phyloP scores from a whole-genome alignment of 148 eudicot genomes.

The Linanthus parryae region DNA sequence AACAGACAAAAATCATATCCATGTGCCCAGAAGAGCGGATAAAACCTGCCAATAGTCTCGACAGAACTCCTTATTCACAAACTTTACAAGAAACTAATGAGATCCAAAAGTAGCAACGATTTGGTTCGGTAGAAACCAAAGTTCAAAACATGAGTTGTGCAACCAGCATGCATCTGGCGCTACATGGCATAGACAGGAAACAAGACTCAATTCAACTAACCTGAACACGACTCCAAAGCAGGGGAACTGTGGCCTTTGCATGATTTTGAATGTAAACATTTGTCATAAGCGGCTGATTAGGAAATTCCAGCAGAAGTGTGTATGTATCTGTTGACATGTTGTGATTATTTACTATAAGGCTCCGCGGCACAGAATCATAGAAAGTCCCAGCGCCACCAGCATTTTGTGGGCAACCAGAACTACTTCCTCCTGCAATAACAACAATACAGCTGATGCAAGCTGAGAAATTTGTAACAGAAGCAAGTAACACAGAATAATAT shows the following conservation, averaged over 20 bases:
- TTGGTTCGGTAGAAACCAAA: too few species aligned
- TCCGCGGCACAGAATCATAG: conserved; percentile 85
- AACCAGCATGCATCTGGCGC: neutral
- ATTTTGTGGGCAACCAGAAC: conserved; percentile 80
- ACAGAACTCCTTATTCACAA: too few species aligned
- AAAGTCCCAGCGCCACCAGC: conserved; percentile 98
- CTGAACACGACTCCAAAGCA: conserved; percentile 98
- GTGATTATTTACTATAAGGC: conserved; percentile 77
- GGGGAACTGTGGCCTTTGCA: conserved; percentile 84
- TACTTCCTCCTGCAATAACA: conserved; percentile 75
- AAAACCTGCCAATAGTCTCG: too few species aligned
- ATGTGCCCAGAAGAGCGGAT: too few species aligned
- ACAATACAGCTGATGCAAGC: conserved; percentile 1
- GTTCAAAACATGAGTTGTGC: too few species aligned
- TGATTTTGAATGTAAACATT: conserved; percentile 71
- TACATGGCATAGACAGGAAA: conserved; percentile 1
- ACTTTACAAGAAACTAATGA: too few species aligned
- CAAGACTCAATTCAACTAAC: conserved; percentile 29
- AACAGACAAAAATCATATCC: too few species aligned
- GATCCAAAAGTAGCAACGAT: too few species aligned
- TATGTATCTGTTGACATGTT: conserved; percentile 74
- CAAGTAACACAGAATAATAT: neutral
- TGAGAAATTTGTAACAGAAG: conserved; percentile 1
- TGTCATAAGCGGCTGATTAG: conserved; percentile 91
- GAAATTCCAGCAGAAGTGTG: conserved; percentile 84